These are phyloP conservation scores for Strobilomyces confusus DNA, from an alignment of 768 basidiomycete genomes.

Conservation along the genomic window DNA sequence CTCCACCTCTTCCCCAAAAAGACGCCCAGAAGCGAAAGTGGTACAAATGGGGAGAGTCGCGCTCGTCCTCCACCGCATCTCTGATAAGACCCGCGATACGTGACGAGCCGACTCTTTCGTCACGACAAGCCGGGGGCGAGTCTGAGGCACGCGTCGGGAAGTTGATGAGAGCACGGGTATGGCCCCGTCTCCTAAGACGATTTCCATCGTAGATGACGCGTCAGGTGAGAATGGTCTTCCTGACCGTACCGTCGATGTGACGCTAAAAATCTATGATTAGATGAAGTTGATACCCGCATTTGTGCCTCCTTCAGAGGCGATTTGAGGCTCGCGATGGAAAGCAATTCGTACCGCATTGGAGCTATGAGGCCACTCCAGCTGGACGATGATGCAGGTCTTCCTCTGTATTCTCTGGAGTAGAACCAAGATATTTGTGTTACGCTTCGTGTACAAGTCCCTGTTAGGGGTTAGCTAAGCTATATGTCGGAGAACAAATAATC, in stretches of 20 bases:
- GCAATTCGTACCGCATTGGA: not conserved
- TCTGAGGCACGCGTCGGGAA: not conserved
- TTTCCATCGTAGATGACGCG: not conserved
- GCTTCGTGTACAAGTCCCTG: too few relatives aligned
- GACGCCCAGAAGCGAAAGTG: slow-evolving; percentile 10
- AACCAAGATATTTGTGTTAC: too few relatives aligned
- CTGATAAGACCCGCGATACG: slow-evolving; percentile 1
- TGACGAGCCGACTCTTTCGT: not conserved
- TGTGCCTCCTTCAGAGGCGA: too few relatives aligned
- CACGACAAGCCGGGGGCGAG: not conserved
- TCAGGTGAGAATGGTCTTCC: not conserved
- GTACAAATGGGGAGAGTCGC: slow-evolving; percentile 15
- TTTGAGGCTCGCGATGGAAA: not conserved
- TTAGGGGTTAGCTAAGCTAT: slow-evolving; percentile 2
- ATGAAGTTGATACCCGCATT: not conserved
- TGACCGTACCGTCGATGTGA: not conserved
- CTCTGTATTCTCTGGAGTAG: too few relatives aligned
- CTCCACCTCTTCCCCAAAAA: not conserved
- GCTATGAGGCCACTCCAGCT: too few relatives aligned
- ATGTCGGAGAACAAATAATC: not conserved
- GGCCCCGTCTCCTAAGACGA: not conserved
- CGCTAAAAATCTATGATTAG: not conserved
- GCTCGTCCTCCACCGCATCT: slow-evolving; percentile 16
- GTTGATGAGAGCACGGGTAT: slow-evolving; percentile 1
- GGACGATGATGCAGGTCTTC: too few relatives aligned